Percentiles rank a stretch among this genome's conserved stretches.
Evolutionary conservation across 768 basidiomycete genomes (phyloP).

Genomic region (Tricholoma terreum): DNA sequence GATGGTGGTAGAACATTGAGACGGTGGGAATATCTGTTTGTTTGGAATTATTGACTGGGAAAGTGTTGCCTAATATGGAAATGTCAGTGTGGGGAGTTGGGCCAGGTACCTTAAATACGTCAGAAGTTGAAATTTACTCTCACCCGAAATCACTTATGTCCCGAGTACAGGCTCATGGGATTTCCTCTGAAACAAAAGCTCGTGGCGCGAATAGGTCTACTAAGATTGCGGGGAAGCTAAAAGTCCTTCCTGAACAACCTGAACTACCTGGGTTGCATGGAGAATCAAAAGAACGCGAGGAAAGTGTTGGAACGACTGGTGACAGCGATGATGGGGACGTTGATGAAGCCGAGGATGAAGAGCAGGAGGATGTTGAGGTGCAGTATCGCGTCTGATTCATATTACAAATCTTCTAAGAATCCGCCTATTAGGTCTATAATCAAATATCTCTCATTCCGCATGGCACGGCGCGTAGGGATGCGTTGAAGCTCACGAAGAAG

Average conservation of each 20-base stretch:
- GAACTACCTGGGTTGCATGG: conserved; percentile 38
- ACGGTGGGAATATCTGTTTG: too few relatives aligned
- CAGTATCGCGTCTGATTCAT: conserved; percentile 12
- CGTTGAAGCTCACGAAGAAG: conserved; percentile 86
- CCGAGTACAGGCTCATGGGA: conserved; percentile 2
- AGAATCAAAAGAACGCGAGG: conserved; percentile 39
- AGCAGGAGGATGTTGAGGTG: conserved; percentile 59
- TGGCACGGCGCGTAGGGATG: conserved; percentile 90
- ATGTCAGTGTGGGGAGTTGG: too few relatives aligned
- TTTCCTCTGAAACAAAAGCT: conserved; percentile 46
- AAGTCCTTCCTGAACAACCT: conserved; percentile 84
- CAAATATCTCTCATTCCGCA: conserved; percentile 93
- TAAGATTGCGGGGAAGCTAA: conserved; percentile 81
- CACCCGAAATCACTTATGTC: background rate
- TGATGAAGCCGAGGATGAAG: conserved; percentile 55
- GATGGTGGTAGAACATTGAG: too few relatives aligned
- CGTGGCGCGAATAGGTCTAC: conserved; percentile 78
- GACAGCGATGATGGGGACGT: conserved; percentile 76
- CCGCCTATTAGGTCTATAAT: conserved; percentile 77
- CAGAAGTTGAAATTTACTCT: background rate
- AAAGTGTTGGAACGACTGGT: conserved; percentile 46
- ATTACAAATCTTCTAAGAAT: conserved; percentile 1
- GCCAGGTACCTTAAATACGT: too few relatives aligned
- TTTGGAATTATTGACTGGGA: too few relatives aligned
- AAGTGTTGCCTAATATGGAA: too few relatives aligned